Conservation (phyloP, 2,329 filamentous ascomycete genomes). For the Shiraia sp. region DNA sequence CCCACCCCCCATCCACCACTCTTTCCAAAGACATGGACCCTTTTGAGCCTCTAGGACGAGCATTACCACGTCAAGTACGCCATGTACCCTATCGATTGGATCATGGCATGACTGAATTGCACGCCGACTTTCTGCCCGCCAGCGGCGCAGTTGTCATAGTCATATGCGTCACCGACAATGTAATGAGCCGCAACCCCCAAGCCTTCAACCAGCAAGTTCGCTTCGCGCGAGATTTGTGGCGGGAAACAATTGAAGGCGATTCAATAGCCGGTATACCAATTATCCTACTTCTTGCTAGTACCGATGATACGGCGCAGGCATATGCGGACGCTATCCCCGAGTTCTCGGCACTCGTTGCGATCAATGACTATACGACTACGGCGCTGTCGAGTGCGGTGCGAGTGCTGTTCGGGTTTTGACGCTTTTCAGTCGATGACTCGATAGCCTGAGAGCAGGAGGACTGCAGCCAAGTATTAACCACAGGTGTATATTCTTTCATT, state of each 20-base stretch:
- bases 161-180: constrained; percentile 38
- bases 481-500: not conserved
- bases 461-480: not conserved
- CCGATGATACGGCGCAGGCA: constrained; percentile 10
- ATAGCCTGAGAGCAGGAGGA: not conserved
- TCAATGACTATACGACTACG: constrained; percentile 33
- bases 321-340: constrained; percentile 28
- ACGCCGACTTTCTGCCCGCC: constrained; percentile 65
- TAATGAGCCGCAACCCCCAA: constrained; percentile 21
- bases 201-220: constrained; percentile 37
- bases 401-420: constrained; percentile 29
- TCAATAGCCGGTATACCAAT: constrained; percentile 25
- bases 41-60: constrained; percentile 71
- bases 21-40: constrained; percentile 61
- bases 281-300: constrained; percentile 32
- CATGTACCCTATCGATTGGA: constrained; percentile 73
- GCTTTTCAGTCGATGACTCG: not conserved
- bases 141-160: constrained; percentile 66
- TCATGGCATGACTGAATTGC: constrained; percentile 65
- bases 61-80: constrained; percentile 64
- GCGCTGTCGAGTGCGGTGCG: constrained; percentile 30
- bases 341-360: constrained; percentile 32
- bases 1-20: constrained; percentile 42
- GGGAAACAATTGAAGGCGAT: constrained; percentile 16
- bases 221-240: constrained; percentile 30